phyloP scores from a whole-genome alignment of 352 stramenopile species.

The Globisporangium heterothallicum region DNA sequence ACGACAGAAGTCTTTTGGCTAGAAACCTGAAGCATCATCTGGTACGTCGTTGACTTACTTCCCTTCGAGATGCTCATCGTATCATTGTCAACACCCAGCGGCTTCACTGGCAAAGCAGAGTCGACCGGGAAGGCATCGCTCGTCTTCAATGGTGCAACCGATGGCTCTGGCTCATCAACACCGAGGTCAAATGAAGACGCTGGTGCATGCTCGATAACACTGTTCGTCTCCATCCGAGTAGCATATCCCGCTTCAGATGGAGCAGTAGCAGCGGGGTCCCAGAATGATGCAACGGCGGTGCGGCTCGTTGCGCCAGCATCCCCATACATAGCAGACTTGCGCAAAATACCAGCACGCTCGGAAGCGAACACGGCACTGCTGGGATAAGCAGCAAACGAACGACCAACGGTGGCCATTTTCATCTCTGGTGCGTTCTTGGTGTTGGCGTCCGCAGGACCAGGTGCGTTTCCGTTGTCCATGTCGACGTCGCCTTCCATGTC shows the following conservation, averaged over 20 bases:
- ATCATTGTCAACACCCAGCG: constrained; percentile 31
- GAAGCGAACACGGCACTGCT: constrained; percentile 21
- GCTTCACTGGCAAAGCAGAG: constrained; percentile 22
- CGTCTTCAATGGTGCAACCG: constrained; percentile 12
- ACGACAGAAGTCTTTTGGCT: constrained; percentile 29
- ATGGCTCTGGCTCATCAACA: constrained; percentile 13
- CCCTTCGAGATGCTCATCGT: constrained; percentile 18
- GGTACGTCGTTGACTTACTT: constrained; percentile 61
- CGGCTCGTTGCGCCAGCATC: constrained; percentile 13
- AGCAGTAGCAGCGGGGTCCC: background rate
- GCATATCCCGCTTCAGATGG: background rate
- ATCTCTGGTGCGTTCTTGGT: constrained; percentile 13
- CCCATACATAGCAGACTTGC: constrained; percentile 40
- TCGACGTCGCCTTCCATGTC: constrained; percentile 29
- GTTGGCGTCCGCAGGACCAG: constrained; percentile 15
- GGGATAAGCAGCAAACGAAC: constrained; percentile 7
- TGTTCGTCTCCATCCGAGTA: background rate
- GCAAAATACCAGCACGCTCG: constrained; percentile 32
- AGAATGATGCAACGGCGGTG: constrained; percentile 32
- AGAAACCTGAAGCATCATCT: constrained; percentile 50
- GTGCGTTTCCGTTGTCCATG: constrained; percentile 17
- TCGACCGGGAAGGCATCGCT: constrained; percentile 35
- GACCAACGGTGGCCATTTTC: constrained; percentile 24
- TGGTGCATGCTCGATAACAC: background rate
- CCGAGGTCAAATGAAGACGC: constrained; percentile 15